phyloP scores from a whole-genome alignment of 495 filamentous ascomycete species.

The Aspergillus coremiiformis region DNA sequence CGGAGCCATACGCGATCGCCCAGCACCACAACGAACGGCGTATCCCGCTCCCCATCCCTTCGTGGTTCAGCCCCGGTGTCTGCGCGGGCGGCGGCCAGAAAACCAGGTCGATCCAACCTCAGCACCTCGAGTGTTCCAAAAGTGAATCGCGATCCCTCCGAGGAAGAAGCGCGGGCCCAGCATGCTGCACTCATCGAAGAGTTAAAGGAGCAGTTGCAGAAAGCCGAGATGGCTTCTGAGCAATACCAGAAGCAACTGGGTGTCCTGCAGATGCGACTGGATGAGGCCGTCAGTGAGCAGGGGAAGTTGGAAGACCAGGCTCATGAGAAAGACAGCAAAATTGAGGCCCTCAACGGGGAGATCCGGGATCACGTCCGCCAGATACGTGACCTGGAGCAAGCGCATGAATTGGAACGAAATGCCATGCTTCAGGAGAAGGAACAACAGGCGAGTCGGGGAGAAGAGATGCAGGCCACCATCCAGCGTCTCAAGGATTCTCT shows the following conservation, averaged over 20 bases:
- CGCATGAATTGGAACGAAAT: slow-evolving; percentile 83
- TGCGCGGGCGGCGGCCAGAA: slow-evolving; percentile 58
- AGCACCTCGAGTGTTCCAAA: slow-evolving; percentile 50
- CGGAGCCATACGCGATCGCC: slow-evolving; percentile 40
- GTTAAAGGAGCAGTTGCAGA: slow-evolving; percentile 68
- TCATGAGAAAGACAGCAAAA: slow-evolving; percentile 73
- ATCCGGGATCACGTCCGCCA: slow-evolving; percentile 71
- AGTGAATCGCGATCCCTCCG: slow-evolving; percentile 49
- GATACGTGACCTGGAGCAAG: slow-evolving; percentile 79
- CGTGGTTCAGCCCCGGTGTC: slow-evolving; percentile 54
- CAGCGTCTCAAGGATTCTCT: slow-evolving; percentile 84
- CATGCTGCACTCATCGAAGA: slow-evolving; percentile 78
- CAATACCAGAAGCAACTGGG: slow-evolving; percentile 77
- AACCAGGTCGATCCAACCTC: slow-evolving; percentile 51
- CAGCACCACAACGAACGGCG: slow-evolving; percentile 31
- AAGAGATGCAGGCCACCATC: slow-evolving; percentile 81
- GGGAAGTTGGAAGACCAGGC: slow-evolving; percentile 74
- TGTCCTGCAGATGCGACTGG: slow-evolving; percentile 75
- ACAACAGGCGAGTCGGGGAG: slow-evolving; percentile 71
- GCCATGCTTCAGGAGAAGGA: slow-evolving; percentile 87
- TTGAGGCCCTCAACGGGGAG: slow-evolving; percentile 72
- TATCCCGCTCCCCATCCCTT: slow-evolving; percentile 36
- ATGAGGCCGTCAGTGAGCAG: slow-evolving; percentile 79
- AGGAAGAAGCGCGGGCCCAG: slow-evolving; percentile 59
- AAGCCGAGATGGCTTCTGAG: slow-evolving; percentile 70